phyloP scores from a whole-genome alignment of 345 rosid species.

The Sonneratia alba region DNA sequence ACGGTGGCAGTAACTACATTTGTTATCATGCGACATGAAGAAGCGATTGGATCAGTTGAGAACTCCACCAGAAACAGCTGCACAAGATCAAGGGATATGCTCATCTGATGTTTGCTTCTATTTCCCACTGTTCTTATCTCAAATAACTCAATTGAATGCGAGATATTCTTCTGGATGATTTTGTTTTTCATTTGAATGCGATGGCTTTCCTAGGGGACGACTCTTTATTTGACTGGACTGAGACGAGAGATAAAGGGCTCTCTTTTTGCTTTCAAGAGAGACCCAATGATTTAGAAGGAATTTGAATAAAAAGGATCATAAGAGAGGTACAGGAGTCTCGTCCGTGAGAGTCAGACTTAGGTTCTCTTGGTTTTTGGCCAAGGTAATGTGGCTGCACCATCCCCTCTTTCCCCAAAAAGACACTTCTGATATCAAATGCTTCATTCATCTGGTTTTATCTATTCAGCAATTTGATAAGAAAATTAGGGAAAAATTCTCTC shows the following conservation, averaged over 20 bases:
- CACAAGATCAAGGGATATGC: background rate
- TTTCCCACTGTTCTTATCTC: background rate
- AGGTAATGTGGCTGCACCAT: too few species aligned
- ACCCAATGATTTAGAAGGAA: background rate
- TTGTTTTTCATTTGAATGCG: background rate
- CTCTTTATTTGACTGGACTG: background rate
- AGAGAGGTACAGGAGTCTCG: background rate
- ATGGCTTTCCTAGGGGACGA: background rate
- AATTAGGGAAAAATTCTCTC: background rate
- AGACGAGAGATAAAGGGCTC: background rate
- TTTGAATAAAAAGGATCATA: background rate
- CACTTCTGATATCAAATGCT: background rate
- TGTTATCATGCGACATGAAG: background rate
- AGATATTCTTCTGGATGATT: background rate
- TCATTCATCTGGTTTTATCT: background rate
- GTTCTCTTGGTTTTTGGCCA: too few species aligned
- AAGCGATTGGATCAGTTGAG: background rate
- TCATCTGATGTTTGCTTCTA: background rate
- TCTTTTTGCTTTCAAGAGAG: too few species aligned
- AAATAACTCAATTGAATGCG: background rate
- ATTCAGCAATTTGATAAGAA: background rate
- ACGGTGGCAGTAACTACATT: background rate
- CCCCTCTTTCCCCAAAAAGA: background rate
- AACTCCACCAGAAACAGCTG: constrained; percentile 8
- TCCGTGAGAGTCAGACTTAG: too few species aligned